phyloP scores from a whole-genome alignment of 1,284 basidiomycete genomes.

The Tranzscheliella williamsii region DNA sequence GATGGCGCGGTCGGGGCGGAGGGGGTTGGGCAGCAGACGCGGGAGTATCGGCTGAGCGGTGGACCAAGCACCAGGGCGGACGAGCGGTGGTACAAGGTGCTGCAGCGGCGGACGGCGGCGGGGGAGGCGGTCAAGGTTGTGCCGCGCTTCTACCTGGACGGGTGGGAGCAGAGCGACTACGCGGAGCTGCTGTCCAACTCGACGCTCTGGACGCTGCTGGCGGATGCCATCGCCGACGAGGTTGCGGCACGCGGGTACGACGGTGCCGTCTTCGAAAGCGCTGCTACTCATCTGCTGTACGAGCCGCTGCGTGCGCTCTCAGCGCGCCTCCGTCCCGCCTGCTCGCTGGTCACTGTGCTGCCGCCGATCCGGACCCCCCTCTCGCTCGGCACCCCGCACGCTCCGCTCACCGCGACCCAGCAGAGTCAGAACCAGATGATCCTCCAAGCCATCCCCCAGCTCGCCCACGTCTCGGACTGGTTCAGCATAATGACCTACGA shows the following conservation, averaged over 20 bases:
- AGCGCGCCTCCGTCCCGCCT: constrained; percentile 1
- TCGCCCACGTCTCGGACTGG: constrained; percentile 29
- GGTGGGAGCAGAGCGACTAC: constrained; percentile 31
- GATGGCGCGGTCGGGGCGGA: background rate
- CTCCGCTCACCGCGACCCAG: constrained; percentile 5
- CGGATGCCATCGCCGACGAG: constrained; percentile 12
- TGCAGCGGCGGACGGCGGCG: background rate
- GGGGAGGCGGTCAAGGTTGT: constrained; percentile 5
- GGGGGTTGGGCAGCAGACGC: background rate
- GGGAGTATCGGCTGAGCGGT: constrained; percentile 26
- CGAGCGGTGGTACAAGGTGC: constrained; percentile 6
- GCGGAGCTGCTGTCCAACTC: constrained; percentile 15
- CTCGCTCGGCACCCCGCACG: constrained; percentile 1
- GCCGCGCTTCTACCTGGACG: constrained; percentile 39
- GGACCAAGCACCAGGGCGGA: constrained; percentile 12
- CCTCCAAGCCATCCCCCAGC: constrained; percentile 22
- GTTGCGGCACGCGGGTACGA: constrained; percentile 9
- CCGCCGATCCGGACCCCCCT: constrained; percentile 21
- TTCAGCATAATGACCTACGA: constrained; percentile 48
- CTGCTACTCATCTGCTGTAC: constrained; percentile 31
- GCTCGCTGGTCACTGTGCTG: constrained; percentile 20
- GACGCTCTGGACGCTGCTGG: constrained; percentile 10
- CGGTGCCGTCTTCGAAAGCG: constrained; percentile 30
- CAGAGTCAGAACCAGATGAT: constrained; percentile 27
- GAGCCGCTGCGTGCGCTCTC: constrained; percentile 18